phyloP scores from a whole-genome alignment of 2,329 filamentous ascomycete species.

The Chaetomiaceae sp. region DNA sequence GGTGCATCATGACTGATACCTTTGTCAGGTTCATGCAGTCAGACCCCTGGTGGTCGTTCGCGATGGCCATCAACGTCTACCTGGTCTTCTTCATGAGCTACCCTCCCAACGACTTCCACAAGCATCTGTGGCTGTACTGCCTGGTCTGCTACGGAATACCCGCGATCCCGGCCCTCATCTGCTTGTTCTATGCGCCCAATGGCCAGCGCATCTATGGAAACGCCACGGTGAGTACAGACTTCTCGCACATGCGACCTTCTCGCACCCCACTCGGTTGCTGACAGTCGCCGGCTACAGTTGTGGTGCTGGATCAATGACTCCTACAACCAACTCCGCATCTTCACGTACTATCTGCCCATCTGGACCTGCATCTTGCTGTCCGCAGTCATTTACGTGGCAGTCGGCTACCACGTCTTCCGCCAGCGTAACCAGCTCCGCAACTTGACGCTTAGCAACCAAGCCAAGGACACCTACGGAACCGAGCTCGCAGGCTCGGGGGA shows the following conservation, averaged over 20 bases:
- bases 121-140: constrained; percentile 66
- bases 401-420: constrained; percentile 55
- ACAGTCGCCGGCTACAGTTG: constrained; percentile 36
- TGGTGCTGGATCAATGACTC: constrained; percentile 56
- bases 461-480: constrained; percentile 27
- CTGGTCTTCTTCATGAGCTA: constrained; percentile 59
- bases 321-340: constrained; percentile 53
- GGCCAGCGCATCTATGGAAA: constrained; percentile 41
- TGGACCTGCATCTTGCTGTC: constrained; percentile 55
- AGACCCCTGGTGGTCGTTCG: constrained; percentile 70
- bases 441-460: constrained; percentile 42
- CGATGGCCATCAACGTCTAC: constrained; percentile 78
- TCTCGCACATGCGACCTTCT: too few relatives aligned
- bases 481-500: constrained; percentile 29
- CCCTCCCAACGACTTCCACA: constrained; percentile 61
- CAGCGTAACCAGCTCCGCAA: constrained; percentile 51
- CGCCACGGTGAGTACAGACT: constrained; percentile 52
- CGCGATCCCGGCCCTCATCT: constrained; percentile 58
- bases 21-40: constrained; percentile 66
- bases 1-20: background rate
- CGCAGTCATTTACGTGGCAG: constrained; percentile 48
- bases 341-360: constrained; percentile 55
- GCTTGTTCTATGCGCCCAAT: constrained; percentile 38
- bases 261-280: too few relatives aligned
- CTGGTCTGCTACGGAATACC: constrained; percentile 66